phyloP scores from a whole-genome alignment of 257 asterid genomes.

The Rauvolfia tetraphylla region DNA sequence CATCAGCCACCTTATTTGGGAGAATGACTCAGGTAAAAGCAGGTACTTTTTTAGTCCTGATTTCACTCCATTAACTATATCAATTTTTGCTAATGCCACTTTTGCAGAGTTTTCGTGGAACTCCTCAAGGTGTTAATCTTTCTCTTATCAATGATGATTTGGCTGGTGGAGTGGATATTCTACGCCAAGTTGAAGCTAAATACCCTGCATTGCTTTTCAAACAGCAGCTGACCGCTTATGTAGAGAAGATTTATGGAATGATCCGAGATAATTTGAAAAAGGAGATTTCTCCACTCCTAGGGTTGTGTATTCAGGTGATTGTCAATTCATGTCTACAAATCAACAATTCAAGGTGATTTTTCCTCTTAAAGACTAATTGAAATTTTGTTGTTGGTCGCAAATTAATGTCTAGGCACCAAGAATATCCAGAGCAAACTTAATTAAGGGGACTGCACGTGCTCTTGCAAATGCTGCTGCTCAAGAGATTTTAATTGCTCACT shows the following conservation, averaged over 20 bases:
- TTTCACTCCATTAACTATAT: conserved; percentile 9
- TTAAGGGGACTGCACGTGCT: conserved; percentile 83
- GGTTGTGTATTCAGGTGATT: conserved; percentile 90
- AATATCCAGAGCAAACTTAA: conserved; percentile 77
- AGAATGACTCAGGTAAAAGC: conserved; percentile 91
- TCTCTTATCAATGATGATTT: conserved; percentile 60
- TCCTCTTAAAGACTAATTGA: background rate
- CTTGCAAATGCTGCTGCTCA: conserved; percentile 91
- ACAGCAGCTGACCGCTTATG: conserved; percentile 87
- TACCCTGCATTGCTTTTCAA: conserved; percentile 95
- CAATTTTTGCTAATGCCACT: conserved; percentile 8
- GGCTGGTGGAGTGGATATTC: conserved; percentile 43
- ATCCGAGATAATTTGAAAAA: conserved; percentile 84
- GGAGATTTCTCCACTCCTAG: conserved; percentile 83
- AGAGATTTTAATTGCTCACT: conserved; percentile 87
- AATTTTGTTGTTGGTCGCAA: background rate
- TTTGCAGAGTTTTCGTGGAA: conserved; percentile 81
- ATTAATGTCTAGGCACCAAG: conserved; percentile 74
- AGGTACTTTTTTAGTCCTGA: background rate
- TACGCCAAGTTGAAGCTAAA: conserved; percentile 93
- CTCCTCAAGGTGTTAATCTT: conserved; percentile 71
- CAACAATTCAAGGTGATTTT: background rate
- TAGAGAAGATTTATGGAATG: conserved; percentile 88
- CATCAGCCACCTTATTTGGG: conserved; percentile 90
- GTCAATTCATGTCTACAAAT: background rate